Conservation (phyloP, 345 rosid genomes). For the Pistacia atlantica region DNA sequence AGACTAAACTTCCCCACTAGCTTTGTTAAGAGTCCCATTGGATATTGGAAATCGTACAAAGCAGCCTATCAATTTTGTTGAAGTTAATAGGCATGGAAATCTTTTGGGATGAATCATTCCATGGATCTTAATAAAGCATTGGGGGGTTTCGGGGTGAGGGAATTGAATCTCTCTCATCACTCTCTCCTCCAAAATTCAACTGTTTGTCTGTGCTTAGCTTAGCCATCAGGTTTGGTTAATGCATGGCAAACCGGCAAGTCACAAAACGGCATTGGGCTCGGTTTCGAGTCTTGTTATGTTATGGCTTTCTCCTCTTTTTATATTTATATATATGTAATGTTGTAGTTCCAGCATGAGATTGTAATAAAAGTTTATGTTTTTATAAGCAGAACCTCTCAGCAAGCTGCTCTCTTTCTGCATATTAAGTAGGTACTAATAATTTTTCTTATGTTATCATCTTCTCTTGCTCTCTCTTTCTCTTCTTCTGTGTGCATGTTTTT, state of each 20-base stretch:
- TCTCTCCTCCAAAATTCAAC: slow-evolving; percentile 32
- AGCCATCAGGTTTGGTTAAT: slow-evolving; percentile 34
- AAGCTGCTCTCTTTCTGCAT: slow-evolving; percentile 11
- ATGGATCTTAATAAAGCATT: slow-evolving; percentile 35
- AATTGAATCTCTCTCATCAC: background rate
- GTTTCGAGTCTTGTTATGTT: slow-evolving; percentile 23
- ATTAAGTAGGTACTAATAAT: background rate
- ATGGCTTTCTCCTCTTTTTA: slow-evolving; percentile 26
- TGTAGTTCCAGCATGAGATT: slow-evolving; percentile 16
- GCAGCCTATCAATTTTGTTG: slow-evolving; percentile 35
- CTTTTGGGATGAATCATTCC: slow-evolving; percentile 34
- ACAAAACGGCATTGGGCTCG: slow-evolving; percentile 62
- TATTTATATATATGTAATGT: background rate
- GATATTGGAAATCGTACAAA: slow-evolving; percentile 18
- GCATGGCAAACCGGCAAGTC: slow-evolving; percentile 77
- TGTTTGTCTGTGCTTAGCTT: slow-evolving; percentile 42
- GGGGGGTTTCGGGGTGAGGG: slow-evolving; percentile 30
- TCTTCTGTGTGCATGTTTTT: background rate
- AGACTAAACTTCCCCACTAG: slow-evolving; percentile 34
- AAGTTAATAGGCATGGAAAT: slow-evolving; percentile 37
- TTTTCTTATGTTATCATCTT: slow-evolving; percentile 3
- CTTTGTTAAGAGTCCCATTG: slow-evolving; percentile 30
- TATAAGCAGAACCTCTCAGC: slow-evolving; percentile 5
- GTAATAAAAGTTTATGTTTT: slow-evolving; percentile 20
- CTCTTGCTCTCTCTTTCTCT: slow-evolving; percentile 10